Percentiles rank a stretch among this genome's conserved stretches.
Conservation (phyloP, 176 grass and related monocot genomes). For the Oryza punctata region DNA sequence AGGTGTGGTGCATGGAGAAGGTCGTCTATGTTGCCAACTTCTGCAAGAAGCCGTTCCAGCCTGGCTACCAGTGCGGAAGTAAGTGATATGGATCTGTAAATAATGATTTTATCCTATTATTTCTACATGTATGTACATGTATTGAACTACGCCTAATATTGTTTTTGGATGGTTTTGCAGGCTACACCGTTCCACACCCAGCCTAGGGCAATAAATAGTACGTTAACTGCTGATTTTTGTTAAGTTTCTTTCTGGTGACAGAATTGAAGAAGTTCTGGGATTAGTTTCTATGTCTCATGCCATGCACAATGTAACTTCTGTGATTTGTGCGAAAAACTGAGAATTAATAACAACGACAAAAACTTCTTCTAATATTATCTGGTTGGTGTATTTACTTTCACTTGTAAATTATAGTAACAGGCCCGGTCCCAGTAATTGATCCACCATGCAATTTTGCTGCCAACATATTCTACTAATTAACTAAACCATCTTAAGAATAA, state of each 20-base stretch:
- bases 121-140: neutral
- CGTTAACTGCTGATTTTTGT: too few relatives aligned
- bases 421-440: too few relatives aligned
- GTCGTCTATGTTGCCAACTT: neutral
- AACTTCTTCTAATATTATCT: too few relatives aligned
- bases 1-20: slow-evolving; percentile 11
- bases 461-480: too few relatives aligned
- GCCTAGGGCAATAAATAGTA: neutral
- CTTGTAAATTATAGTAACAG: too few relatives aligned
- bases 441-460: too few relatives aligned
- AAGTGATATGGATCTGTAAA: neutral
- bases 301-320: neutral
- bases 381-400: too few relatives aligned
- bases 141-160: too few relatives aligned
- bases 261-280: neutral
- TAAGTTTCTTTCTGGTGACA: neutral
- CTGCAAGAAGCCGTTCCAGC: neutral
- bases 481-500: too few relatives aligned
- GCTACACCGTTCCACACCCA: neutral
- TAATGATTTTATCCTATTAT: neutral
- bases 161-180: neutral
- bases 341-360: too few relatives aligned
- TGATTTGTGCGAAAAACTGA: neutral
- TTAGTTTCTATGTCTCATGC: neutral
- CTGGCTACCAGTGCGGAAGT: neutral